Evolutionary conservation across 208 protist genomes (phyloP).

Genomic region (Naegleria fowleri): DNA sequence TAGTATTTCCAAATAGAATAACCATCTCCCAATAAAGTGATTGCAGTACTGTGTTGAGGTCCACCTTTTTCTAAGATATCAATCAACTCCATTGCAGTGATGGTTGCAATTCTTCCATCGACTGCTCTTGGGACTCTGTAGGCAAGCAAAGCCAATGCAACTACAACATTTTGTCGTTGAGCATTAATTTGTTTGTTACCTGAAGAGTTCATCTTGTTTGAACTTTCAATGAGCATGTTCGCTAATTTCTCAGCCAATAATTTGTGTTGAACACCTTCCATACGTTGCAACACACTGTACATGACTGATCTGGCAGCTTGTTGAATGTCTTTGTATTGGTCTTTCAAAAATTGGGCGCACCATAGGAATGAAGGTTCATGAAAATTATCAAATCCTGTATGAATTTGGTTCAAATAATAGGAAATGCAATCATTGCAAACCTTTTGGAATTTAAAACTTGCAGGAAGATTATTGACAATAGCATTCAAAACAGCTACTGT

Average conservation of each 20-base stretch:
- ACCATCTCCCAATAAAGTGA: constrained; percentile 17
- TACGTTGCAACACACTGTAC: constrained; percentile 2
- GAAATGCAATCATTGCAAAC: background rate
- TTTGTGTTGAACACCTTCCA: background rate
- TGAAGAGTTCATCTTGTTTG: background rate
- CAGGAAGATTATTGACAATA: background rate
- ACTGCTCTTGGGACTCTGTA: background rate
- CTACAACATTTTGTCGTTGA: constrained; percentile 15
- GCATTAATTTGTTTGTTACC: background rate
- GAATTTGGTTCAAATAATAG: constrained; percentile 11
- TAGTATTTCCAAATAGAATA: constrained; percentile 22
- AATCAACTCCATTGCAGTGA: constrained; percentile 19
- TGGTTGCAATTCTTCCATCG: background rate
- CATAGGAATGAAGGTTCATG: constrained; percentile 18
- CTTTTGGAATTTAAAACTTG: background rate
- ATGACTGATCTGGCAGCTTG: constrained; percentile 6
- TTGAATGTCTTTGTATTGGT: background rate
- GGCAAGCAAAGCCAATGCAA: background rate
- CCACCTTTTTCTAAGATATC: constrained; percentile 28
- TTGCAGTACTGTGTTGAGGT: constrained; percentile 14
- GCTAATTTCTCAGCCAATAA: background rate
- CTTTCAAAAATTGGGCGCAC: constrained; percentile 19
- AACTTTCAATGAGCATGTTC: background rate
- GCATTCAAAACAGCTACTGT: background rate
- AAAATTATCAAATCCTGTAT: background rate